Conservation (phyloP, 108 stramenopile species). For the Skeletonema costatum region DNA sequence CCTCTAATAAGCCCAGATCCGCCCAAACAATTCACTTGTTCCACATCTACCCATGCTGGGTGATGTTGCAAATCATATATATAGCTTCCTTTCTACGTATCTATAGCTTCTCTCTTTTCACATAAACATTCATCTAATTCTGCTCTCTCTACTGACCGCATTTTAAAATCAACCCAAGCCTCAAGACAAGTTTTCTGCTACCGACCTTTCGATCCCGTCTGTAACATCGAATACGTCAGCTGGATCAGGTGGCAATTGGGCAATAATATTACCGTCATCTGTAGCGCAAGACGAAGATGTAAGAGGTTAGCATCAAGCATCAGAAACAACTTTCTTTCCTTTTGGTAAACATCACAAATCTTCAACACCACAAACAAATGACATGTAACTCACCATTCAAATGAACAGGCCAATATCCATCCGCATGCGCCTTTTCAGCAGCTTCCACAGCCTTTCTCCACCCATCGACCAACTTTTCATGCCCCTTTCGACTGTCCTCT, state of each 20-base stretch:
- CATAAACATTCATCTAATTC: neutral
- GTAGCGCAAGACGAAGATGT: neutral
- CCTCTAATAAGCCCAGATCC: neutral
- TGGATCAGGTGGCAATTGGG: slow-evolving; percentile 35
- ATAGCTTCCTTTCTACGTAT: neutral
- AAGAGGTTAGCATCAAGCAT: neutral
- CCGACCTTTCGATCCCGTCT: slow-evolving; percentile 41
- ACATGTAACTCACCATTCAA: slow-evolving; percentile 40
- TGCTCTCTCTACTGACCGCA: neutral
- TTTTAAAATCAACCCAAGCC: too few species aligned
- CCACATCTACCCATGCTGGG: neutral
- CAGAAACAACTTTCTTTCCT: neutral
- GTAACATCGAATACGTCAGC: slow-evolving; percentile 27
- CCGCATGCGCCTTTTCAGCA: slow-evolving; percentile 47
- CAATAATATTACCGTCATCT: slow-evolving; percentile 42
- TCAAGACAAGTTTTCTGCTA: slow-evolving; percentile 8
- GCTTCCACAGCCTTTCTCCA: slow-evolving; percentile 61
- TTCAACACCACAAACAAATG: neutral
- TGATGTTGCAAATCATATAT: neutral
- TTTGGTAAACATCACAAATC: neutral
- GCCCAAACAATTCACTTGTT: neutral
- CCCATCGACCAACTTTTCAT: slow-evolving; percentile 55
- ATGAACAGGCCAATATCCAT: slow-evolving; percentile 61
- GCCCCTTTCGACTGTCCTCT: slow-evolving; percentile 41
- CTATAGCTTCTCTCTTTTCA: neutral